Conservation (phyloP, 192 early-diverging fungal species). For the Dispira parvispora region DNA sequence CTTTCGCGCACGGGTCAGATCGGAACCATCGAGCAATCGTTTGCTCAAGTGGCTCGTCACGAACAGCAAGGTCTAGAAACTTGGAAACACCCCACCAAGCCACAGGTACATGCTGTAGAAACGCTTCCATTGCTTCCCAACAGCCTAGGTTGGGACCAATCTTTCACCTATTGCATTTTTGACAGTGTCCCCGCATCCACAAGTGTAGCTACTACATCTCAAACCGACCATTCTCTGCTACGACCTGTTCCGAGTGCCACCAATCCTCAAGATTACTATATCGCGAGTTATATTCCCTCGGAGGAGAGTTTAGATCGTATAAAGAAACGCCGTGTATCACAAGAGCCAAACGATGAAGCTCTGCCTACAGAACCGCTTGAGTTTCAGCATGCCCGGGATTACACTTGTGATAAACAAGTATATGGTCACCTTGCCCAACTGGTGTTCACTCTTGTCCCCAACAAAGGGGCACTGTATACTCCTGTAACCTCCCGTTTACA, state of each 20-base stretch:
- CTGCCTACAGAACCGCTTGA: not conserved
- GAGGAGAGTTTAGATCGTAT: not conserved
- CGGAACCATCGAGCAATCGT: slow-evolving; percentile 5
- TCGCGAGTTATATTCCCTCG: not conserved
- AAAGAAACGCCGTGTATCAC: not conserved
- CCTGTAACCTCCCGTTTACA: not conserved
- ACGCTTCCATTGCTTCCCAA: slow-evolving; percentile 4
- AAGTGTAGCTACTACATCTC: not conserved
- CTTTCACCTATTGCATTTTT: slow-evolving; percentile 3
- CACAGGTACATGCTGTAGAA: slow-evolving; percentile 5
- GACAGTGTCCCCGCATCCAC: not conserved
- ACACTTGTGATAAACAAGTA: slow-evolving; percentile 2
- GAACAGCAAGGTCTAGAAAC: not conserved
- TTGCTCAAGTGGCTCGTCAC: not conserved
- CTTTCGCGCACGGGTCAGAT: slow-evolving; percentile 2
- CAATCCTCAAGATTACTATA: not conserved
- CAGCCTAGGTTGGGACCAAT: not conserved
- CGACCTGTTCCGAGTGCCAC: not conserved
- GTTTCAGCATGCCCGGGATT: slow-evolving; percentile 7
- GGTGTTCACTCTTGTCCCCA: not conserved
- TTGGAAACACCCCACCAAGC: slow-evolving; percentile 4
- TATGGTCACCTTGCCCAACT: slow-evolving; percentile 6
- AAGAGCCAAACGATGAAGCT: not conserved
- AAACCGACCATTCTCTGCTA: not conserved
- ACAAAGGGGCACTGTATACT: not conserved